Evolutionary conservation across 352 stramenopile species (phyloP).

Genomic region (Globisporangium splendens): DNA sequence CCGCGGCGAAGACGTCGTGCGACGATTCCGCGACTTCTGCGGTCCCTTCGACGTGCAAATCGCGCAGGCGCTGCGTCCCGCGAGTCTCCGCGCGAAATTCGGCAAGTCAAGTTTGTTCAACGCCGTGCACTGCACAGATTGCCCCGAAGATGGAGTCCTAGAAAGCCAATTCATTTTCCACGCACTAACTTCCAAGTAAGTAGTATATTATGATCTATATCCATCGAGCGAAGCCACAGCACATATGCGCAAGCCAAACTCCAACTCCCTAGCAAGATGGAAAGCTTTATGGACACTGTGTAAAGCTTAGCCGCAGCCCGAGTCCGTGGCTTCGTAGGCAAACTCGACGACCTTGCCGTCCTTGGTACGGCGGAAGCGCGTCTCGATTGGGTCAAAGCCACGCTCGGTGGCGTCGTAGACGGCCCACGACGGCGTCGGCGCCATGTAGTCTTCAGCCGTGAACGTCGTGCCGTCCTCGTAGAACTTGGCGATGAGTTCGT

Average conservation of each 20-base stretch:
- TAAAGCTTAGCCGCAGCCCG: conserved; percentile 62
- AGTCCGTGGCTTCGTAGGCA: conserved; percentile 79
- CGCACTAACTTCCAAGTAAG: conserved; percentile 27
- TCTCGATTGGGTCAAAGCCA: conserved; percentile 97
- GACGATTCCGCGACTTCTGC: conserved; percentile 73
- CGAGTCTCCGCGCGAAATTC: conserved; percentile 86
- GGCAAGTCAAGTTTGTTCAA: conserved; percentile 84
- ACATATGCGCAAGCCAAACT: neutral
- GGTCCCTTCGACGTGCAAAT: conserved; percentile 90
- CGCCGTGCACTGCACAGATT: conserved; percentile 92
- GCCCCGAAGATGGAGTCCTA: conserved; percentile 85
- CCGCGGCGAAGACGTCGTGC: conserved; percentile 75
- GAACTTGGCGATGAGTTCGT: conserved; percentile 82
- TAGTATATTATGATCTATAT: conserved; percentile 4
- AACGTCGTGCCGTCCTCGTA: conserved; percentile 87
- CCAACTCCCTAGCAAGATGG: too few species aligned
- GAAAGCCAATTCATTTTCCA: conserved; percentile 91
- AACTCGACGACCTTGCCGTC: conserved; percentile 87
- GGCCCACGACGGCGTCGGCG: conserved; percentile 93
- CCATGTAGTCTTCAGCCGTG: conserved; percentile 93
- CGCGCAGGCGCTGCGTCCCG: conserved; percentile 80
- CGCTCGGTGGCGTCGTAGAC: conserved; percentile 94
- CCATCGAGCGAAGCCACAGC: neutral
- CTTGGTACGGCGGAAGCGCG: conserved; percentile 82
- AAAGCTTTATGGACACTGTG: too few species aligned